Evolutionary conservation across 2,329 filamentous ascomycete species (phyloP), one percentile per base, ranked within the genome.

Genomic region (Torrubiellomyces zombiae): DNA sequence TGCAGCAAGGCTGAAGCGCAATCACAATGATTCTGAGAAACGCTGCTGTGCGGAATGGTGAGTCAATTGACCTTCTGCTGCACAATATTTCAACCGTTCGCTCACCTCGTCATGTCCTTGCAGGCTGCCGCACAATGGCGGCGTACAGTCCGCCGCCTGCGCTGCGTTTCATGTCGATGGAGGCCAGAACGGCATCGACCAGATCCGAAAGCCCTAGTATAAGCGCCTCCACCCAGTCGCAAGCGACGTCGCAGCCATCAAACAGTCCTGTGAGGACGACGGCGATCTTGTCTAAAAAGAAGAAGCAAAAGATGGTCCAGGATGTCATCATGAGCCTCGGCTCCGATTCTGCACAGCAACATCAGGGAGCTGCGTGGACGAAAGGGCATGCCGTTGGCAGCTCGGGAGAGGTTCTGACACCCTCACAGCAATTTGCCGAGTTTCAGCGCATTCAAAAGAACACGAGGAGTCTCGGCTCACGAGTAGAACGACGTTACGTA

Each of bases 11-110:
- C 22, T n/a, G n/a, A n/a, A n/a, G n/a, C n/a, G n/a, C n/a, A n/a
- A 28, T 43, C 47, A 48, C 42, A 36, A 72, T 71, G 67, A 67
- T 69, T 40, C 39, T 66, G 36, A 59, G 64, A 53, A 67, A 57
- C 43, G 48, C 55, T 35, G 53, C 53, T 26, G 48, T 58, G 45
- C 63, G 63, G 60, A 54, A 67, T 45, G 58, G 67, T 69, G 50
- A 40, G 56, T 38, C 28, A 35, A 37, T 38, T 31, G 25, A 20
- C 12, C 8, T 7, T n/a, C 4, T n/a, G 3, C n/a, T n/a, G 9
- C 18, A 16, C 6, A 13, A 10, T 5, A 5, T 13, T 5, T 11
- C 9, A 19, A 24, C 11, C 12, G 10, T 16, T 27, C 9, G 24
- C 12, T 5, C 12, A 24, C 5, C 29, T 38, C n/a, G 38, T 21